phyloP scores from a whole-genome alignment of 78 protist genomes.

The Tieghemostelium lacteum region DNA sequence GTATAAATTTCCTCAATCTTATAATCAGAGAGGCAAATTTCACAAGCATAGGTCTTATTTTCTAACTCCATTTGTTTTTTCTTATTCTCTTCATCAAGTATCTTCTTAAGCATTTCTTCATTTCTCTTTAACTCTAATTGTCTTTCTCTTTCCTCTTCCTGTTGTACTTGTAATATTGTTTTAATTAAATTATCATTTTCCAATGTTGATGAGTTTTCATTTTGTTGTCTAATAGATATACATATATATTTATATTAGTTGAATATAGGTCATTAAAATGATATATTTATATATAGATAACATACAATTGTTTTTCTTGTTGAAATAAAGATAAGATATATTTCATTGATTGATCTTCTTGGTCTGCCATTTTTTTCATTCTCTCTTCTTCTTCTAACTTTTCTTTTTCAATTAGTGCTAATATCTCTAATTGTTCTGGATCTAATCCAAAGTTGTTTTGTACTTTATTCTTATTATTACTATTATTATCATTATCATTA shows the following conservation, averaged over 20 bases:
- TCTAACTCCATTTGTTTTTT: constrained; percentile 16
- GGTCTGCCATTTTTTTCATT: neutral
- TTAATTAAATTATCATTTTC: neutral
- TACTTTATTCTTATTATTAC: neutral
- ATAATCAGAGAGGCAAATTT: constrained; percentile 20
- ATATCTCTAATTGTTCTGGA: constrained; percentile 24
- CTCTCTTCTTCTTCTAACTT: neutral
- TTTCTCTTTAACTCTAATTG: constrained; percentile 20
- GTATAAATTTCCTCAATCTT: constrained; percentile 19
- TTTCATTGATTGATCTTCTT: neutral
- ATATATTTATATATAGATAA: neutral
- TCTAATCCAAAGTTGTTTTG: neutral
- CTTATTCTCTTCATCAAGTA: constrained; percentile 12
- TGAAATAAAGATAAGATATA: neutral
- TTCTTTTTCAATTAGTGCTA: constrained; percentile 9
- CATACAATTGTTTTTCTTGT: neutral
- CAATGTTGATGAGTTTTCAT: neutral
- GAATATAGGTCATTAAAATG: no score
- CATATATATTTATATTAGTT: neutral
- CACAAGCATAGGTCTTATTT: constrained; percentile 21
- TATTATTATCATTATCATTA: neutral
- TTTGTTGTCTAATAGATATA: neutral
- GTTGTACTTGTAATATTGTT: constrained; percentile 9
- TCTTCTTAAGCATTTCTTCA: constrained; percentile 4
- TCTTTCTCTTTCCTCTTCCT: neutral